Percentiles rank a stretch among this genome's conserved stretches.
Conservation (phyloP, 192 early-diverging fungal genomes). For the Coemansia sp. region DNA sequence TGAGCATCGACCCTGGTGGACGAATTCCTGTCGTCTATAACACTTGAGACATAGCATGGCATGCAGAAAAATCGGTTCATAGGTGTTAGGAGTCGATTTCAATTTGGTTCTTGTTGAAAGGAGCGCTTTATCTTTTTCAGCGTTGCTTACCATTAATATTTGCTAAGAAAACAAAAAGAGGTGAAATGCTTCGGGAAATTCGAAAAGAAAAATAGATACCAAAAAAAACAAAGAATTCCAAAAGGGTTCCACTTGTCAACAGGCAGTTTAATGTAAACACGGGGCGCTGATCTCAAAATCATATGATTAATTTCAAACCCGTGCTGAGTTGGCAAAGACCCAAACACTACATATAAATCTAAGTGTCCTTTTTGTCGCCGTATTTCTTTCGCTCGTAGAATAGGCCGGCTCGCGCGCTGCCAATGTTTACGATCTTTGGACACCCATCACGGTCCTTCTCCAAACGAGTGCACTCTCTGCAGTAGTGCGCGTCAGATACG, state of each 20-base stretch:
- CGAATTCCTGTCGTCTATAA: slow-evolving; percentile 25
- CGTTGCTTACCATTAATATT: not conserved
- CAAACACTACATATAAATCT: not conserved
- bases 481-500: slow-evolving; percentile 93
- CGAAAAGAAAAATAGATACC: not conserved
- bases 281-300: not conserved
- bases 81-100: not conserved
- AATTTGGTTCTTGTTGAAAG: not conserved
- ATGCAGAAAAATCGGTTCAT: not conserved
- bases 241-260: not conserved
- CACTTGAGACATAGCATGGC: not conserved
- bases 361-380: slow-evolving; percentile 33
- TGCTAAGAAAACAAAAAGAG: not conserved
- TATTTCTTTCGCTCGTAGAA: slow-evolving; percentile 95
- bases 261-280: slow-evolving; percentile 2
- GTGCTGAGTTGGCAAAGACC: too few relatives aligned
- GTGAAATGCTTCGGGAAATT: not conserved
- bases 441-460: slow-evolving; percentile 98
- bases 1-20: slow-evolving; percentile 36
- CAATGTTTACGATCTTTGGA: slow-evolving; percentile 97
- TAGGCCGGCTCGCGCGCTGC: slow-evolving; percentile 84
- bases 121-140: not conserved
- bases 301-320: not conserved
- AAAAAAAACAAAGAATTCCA: not conserved
- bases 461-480: slow-evolving; percentile 82